Conservation (phyloP, 148 eudicot species). For the Rhododendron vialii region DNA sequence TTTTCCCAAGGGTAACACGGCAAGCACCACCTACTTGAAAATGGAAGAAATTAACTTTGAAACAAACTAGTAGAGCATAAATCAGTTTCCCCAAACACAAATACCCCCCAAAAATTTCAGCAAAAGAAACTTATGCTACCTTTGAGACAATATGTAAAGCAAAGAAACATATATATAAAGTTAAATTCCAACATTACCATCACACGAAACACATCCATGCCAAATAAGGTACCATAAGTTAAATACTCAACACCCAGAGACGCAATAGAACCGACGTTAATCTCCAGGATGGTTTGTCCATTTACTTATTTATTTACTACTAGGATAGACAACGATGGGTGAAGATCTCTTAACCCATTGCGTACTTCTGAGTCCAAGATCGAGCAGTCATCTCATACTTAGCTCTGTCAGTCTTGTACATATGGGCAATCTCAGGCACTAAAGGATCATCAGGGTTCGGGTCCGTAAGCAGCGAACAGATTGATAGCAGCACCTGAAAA, state of each 20-base stretch:
- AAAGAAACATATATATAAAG: background rate
- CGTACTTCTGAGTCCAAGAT: conserved; percentile 52
- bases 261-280: background rate
- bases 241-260: conserved; percentile 8
- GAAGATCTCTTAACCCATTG: conserved; percentile 23
- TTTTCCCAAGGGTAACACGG: background rate
- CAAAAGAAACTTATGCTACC: background rate
- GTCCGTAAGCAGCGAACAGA: conserved; percentile 43
- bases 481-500: conserved; percentile 40
- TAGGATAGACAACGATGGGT: background rate
- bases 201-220: background rate
- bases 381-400: conserved; percentile 51
- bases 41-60: background rate
- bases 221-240: background rate
- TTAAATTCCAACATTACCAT: background rate
- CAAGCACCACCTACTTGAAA: background rate
- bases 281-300: conserved; percentile 1
- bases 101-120: background rate
- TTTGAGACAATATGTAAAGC: background rate
- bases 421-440: conserved; percentile 50
- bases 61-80: background rate
- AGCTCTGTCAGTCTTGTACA: conserved; percentile 43
- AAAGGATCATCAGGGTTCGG: conserved; percentile 51
- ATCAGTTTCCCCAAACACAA: background rate
- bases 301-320: conserved; percentile 11